A percentile compares a stretch with the other conserved stretches of the same genome.
These are phyloP conservation scores for Bonnemaisonia californica DNA, from an alignment of 31 red algal genomes.

Conservation along the genomic window DNA sequence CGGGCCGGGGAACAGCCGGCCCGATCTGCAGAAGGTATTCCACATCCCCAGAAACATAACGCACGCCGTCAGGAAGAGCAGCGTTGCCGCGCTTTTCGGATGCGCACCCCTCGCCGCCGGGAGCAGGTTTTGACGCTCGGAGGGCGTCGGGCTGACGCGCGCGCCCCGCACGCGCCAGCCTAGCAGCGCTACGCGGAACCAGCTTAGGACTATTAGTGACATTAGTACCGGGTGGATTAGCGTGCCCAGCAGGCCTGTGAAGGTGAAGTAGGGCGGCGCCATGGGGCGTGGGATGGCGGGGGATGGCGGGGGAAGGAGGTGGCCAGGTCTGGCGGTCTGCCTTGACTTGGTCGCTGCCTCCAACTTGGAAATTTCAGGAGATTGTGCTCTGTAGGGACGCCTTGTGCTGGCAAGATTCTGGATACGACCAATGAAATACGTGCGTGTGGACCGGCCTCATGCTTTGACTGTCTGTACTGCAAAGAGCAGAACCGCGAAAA, in stretches of 20 bases:
- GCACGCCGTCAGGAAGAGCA: slow-evolving; percentile 58
- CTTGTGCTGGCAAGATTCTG: no score
- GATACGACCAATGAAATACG: no score
- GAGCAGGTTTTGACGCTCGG: background rate
- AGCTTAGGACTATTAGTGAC: slow-evolving; percentile 28
- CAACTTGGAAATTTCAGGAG: no score
- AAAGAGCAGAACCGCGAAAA: no score
- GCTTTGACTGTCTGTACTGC: no score
- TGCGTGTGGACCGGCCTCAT: no score
- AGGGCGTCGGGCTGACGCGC: background rate
- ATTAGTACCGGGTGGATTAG: slow-evolving; percentile 74
- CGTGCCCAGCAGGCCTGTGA: slow-evolving; percentile 59
- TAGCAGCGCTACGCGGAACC: slow-evolving; percentile 47
- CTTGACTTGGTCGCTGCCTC: no score
- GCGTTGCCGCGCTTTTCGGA: slow-evolving; percentile 34
- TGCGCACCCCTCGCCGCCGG: slow-evolving; percentile 1
- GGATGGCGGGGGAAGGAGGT: background rate
- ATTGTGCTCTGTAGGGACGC: no score
- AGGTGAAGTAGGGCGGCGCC: slow-evolving; percentile 8
- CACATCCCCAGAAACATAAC: slow-evolving; percentile 89
- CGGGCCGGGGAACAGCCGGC: slow-evolving; percentile 90
- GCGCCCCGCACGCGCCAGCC: slow-evolving; percentile 20
- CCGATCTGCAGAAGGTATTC: slow-evolving; percentile 84
- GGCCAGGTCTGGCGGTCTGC: no score
- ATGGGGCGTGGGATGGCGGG: background rate